Percentiles rank a stretch among this genome's conserved stretches.
Conservation (phyloP, 1,139 yeast genomes). For the Saccharomycopsis crataegensis region DNA sequence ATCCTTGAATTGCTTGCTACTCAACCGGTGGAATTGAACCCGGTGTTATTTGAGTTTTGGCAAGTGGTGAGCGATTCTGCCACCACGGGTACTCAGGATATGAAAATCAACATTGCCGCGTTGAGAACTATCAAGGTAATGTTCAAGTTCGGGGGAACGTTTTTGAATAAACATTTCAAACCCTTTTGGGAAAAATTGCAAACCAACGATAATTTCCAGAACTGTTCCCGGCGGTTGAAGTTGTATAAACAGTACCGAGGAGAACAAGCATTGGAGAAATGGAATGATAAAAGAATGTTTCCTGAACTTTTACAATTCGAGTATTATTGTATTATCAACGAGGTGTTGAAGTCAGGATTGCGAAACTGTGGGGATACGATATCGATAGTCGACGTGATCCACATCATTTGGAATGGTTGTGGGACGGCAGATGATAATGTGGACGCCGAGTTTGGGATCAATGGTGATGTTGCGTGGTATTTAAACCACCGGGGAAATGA, state of each 20-base stretch:
- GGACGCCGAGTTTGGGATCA: slow-evolving; percentile 3
- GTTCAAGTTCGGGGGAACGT: slow-evolving; percentile 40
- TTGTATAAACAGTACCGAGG: background rate
- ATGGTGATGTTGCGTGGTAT: slow-evolving; percentile 8
- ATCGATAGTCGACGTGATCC: background rate
- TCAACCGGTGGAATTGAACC: slow-evolving; percentile 50
- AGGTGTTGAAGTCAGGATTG: slow-evolving; percentile 6
- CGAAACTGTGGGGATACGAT: slow-evolving; percentile 4
- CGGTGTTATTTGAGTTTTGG: slow-evolving; percentile 69
- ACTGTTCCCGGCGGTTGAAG: slow-evolving; percentile 11
- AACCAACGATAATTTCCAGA: slow-evolving; percentile 22
- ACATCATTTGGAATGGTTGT: slow-evolving; percentile 7
- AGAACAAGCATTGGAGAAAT: background rate
- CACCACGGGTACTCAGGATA: slow-evolving; percentile 29
- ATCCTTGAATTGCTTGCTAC: slow-evolving; percentile 60
- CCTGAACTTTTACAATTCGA: slow-evolving; percentile 8
- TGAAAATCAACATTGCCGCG: slow-evolving; percentile 31
- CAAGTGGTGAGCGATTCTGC: slow-evolving; percentile 40
- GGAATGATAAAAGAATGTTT: background rate
- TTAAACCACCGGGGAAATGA: background rate
- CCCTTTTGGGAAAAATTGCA: slow-evolving; percentile 35
- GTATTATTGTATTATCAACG: slow-evolving; percentile 5
- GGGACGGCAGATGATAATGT: background rate
- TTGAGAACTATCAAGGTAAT: slow-evolving; percentile 32
- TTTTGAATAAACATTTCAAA: slow-evolving; percentile 41